Evolutionary conservation across 1,139 yeast species (phyloP).

Genomic region (Candida buenavistaensis): DNA sequence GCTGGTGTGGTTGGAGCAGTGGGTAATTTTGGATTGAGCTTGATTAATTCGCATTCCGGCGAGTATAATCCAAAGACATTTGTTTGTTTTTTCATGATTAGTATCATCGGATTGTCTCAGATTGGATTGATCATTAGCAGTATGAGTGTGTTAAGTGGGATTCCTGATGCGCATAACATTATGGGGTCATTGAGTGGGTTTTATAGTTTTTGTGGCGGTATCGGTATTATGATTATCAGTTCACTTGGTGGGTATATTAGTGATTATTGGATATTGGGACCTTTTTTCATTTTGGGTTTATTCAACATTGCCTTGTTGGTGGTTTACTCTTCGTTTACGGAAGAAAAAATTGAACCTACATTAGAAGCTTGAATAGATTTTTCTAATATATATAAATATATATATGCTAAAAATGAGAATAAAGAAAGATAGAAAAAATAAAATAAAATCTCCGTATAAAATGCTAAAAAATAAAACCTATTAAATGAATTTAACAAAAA

Average conservation of each 20-base stretch:
- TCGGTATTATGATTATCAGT: conserved; percentile 63
- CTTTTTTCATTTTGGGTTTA: conserved; percentile 54
- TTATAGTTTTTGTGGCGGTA: conserved; percentile 64
- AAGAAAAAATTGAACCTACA: not conserved
- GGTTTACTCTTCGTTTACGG: not conserved
- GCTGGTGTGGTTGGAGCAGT: conserved; percentile 44
- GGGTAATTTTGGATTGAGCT: conserved; percentile 36
- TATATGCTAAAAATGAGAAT: too few species aligned
- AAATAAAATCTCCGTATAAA: too few species aligned
- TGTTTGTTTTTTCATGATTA: conserved; percentile 30
- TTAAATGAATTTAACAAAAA: too few species aligned
- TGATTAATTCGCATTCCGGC: conserved; percentile 11
- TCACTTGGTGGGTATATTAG: conserved; percentile 63
- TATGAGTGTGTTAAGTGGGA: conserved; percentile 41
- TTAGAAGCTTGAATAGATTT: too few species aligned
- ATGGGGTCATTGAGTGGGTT: conserved; percentile 72
- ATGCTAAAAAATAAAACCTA: too few species aligned
- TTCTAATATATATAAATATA: too few species aligned
- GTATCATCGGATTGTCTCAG: conserved; percentile 44
- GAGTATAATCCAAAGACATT: conserved; percentile 37
- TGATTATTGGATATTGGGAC: conserved; percentile 58
- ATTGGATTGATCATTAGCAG: conserved; percentile 59
- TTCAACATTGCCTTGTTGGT: conserved; percentile 29
- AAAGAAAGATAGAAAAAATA: too few species aligned
- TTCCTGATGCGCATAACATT: conserved; percentile 22